A percentile compares a stretch with the other conserved stretches of the same genome.
Evolutionary conservation across 192 early-diverging fungal species (phyloP).

Genomic region (Coemansia sp.): DNA sequence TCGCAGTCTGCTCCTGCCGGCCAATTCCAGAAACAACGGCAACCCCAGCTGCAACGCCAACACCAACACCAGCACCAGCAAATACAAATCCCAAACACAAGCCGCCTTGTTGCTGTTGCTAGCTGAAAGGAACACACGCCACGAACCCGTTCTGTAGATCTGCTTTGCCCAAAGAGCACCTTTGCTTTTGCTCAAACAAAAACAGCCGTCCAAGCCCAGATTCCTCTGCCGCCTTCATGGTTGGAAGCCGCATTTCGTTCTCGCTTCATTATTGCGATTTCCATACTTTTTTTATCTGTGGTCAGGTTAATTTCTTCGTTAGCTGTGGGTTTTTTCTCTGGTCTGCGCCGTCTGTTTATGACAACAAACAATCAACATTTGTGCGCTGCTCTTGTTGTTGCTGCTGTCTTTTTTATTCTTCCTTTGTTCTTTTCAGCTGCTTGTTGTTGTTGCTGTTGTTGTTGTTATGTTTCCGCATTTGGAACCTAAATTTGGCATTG

Average conservation of each 20-base stretch:
- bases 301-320: not conserved
- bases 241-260: not conserved
- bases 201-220: not conserved
- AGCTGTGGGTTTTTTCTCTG: not conserved
- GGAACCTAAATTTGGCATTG: slow-evolving; percentile 11
- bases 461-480: not conserved
- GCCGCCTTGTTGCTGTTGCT: not conserved
- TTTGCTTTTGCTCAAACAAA: not conserved
- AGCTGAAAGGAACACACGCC: not conserved
- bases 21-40: not conserved
- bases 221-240: not conserved
- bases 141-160: slow-evolving; percentile 5
- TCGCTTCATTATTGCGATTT: not conserved
- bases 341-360: not conserved
- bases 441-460: not conserved
- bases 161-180: not conserved
- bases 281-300: not conserved
- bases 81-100: not conserved
- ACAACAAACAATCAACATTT: slow-evolving; percentile 6
- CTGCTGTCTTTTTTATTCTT: not conserved
- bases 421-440: no score
- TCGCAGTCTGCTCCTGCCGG: not conserved
- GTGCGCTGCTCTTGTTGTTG: not conserved
- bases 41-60: no score
- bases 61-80: no score